Conservation (phyloP, 2,329 filamentous ascomycete genomes). For the Aspergillus novofumigatus region DNA sequence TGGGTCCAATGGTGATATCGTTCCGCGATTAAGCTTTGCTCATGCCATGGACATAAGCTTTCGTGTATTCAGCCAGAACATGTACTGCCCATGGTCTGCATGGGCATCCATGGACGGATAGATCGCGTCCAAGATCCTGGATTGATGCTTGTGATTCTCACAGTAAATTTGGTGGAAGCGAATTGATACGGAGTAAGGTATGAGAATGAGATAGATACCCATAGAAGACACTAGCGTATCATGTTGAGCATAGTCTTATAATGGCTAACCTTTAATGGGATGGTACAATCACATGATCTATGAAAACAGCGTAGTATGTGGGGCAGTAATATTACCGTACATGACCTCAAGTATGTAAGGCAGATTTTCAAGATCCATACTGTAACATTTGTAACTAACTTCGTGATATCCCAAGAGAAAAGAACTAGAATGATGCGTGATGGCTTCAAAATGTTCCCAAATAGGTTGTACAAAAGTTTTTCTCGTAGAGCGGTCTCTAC, state of each 20-base stretch:
- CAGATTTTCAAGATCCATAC: constrained; percentile 13
- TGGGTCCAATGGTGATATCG: too few relatives aligned
- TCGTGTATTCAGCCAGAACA: too few relatives aligned
- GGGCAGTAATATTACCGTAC: constrained; percentile 5
- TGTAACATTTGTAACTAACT: constrained; percentile 15
- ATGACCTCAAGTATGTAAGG: constrained; percentile 1
- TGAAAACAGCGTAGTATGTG: constrained; percentile 2
- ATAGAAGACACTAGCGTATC: constrained; percentile 3
- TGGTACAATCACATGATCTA: constrained; percentile 8
- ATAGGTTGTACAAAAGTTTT: background rate
- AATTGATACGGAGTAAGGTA: background rate
- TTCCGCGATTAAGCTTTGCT: background rate
- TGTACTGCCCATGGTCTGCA: background rate
- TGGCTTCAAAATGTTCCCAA: constrained; percentile 16
- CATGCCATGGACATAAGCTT: background rate
- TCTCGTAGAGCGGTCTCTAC: background rate
- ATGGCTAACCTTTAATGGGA: background rate
- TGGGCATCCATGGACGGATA: background rate
- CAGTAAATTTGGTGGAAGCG: background rate
- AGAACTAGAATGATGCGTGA: constrained; percentile 11
- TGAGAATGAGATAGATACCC: too few relatives aligned
- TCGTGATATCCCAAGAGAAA: constrained; percentile 6
- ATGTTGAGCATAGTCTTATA: background rate
- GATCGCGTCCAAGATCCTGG: background rate
- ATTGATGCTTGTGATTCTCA: background rate